Base-by-base conservation (phyloP, 1,139 yeast genomes). In the Saccharomyces hybrid region DNA sequence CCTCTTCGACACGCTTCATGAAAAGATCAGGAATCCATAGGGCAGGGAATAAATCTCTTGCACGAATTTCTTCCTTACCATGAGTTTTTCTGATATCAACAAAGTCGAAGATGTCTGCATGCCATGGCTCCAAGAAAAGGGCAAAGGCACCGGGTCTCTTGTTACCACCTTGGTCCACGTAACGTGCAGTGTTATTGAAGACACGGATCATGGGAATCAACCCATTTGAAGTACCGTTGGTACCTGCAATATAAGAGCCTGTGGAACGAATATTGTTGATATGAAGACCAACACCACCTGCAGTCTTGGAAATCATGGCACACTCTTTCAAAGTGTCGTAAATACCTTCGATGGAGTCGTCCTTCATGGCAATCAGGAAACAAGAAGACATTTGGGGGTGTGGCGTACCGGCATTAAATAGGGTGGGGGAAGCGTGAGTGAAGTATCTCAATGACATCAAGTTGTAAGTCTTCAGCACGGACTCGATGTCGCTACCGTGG, bases 141-240 rank as follows among this genome's bases (percentile, higher is more conserved):
- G 96, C 96, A 71, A 88, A 86, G 12, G 96, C 96, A 67, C 96
- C 96, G 2, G 96, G 96, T 69, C 96, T 82, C 73, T 89, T 89
- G 76, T 88, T 88, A 64, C 96, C 96, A 69, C 96, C 96, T 75
- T 88, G 96, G 66, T 88, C 96, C 52, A 88, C 96, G 65, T 88
- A 88, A 69, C 96, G 81, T 32, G 96, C 96, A 55, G 96, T 88
- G 73, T 88, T 88, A 77, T 88, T 88, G 77, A 81, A 88, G 28
- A 88, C 96, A 65, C 96, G 81, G 55, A 88, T 79, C 96, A 88
- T 88, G 51, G 96, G 96, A 58, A 88, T 84, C 60, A 88, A 78
- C 60, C 96, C 96, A 64, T 85, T 88, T 28, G 96, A 87, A 38
- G 91, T 84, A 65, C 96, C 96, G 67, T 88, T 88, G 19, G 96